phyloP scores from a whole-genome alignment of 805 yeast species.

The Kodamaea nitidulidarum region DNA sequence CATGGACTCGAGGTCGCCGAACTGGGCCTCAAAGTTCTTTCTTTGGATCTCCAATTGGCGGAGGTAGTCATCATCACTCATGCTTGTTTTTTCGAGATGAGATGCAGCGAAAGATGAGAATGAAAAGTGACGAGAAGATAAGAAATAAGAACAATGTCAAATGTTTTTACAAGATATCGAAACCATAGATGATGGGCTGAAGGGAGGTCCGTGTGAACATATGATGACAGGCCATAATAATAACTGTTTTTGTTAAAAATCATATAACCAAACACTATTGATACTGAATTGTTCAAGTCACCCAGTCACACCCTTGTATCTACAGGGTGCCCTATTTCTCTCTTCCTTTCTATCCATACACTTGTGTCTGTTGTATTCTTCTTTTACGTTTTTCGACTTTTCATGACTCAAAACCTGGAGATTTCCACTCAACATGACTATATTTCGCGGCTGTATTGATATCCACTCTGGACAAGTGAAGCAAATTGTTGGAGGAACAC shows the following conservation, averaged over 20 bases:
- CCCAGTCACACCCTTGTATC: too few species aligned
- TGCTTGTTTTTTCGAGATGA: conserved; percentile 2
- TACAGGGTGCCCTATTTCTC: too few species aligned
- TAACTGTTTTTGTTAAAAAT: too few species aligned
- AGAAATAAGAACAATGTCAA: background rate
- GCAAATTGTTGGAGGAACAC: conserved; percentile 94
- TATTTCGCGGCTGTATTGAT: conserved; percentile 91
- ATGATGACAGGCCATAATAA: too few species aligned
- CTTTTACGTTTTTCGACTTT: background rate
- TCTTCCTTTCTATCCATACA: too few species aligned
- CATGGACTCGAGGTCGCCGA: conserved; percentile 54
- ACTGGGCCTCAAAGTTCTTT: conserved; percentile 58
- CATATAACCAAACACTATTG: too few species aligned
- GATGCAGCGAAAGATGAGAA: background rate
- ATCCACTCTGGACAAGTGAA: conserved; percentile 93
- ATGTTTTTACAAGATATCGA: too few species aligned
- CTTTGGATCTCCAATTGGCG: conserved; percentile 50
- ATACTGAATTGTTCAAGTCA: too few species aligned
- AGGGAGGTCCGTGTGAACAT: too few species aligned
- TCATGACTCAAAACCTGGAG: background rate
- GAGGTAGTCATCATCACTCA: conserved; percentile 29
- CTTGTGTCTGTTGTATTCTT: background rate
- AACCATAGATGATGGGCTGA: too few species aligned
- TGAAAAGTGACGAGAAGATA: background rate
- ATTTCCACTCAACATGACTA: conserved; percentile 54